Evolutionary conservation across 192 early-diverging fungal species (phyloP), one percentile per base, ranked within the genome.

Genomic region (Coemansia sp.): DNA sequence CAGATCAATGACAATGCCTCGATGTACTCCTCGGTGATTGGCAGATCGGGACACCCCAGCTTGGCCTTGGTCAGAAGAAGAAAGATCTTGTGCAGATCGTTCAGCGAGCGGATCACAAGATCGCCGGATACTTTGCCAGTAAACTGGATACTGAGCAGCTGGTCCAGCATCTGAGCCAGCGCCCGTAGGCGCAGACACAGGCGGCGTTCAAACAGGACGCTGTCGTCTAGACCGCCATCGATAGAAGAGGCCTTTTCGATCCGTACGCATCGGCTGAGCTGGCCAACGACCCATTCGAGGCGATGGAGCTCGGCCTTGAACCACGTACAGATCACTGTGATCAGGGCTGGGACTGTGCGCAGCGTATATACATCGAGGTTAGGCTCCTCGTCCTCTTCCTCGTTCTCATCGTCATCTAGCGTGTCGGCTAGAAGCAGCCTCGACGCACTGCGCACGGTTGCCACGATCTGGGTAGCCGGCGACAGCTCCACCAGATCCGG

Each of bases 21-120:
- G 14, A 72, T 68, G 27, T 68, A 79, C 1, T 65, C 30, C 44
- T 72, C 75, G 23, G 75, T 72, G n/a, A 79, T 58, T 0, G 75
- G 75, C 38, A 79, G 54, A 0, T 59, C 59, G 3, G 41, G 6
- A 14, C 15, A 25, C 0, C 45, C 22, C 37, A 72, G 54, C 50
- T 79, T 79, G 36, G 55, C 29, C 1, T 69, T 57, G 0, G 75
- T 79, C 40, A 79, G 31, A 13, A 40, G 54, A 3, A 50, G 65
- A 22, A 72, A 54, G 1, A 62, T 45, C 42, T 44, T 36, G 54
- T 72, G 75, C 50, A 79, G 17, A 36, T 79, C 75, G 7, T 62
- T 61, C 25, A 79, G 64, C 4, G 50, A 15, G 8, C 75, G 65
- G 2, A 79, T 29, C 2, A 65, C 65, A 9, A 57, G 50, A 31